phyloP scores from a whole-genome alignment of 768 basidiomycete species.

The Russula sp. region DNA sequence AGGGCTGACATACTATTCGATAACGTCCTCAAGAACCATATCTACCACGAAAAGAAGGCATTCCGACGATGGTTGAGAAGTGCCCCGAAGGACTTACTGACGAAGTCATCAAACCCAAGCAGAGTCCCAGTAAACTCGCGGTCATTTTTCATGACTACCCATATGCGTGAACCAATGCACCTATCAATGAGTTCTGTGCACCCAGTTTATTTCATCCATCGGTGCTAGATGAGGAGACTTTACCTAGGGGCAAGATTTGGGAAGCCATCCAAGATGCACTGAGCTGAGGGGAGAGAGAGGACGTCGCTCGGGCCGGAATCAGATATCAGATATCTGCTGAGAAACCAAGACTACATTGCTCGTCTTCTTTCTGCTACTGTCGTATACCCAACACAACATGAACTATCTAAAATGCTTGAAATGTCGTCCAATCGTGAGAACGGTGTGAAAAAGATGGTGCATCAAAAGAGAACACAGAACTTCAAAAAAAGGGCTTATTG shows the following conservation, averaged over 20 bases:
- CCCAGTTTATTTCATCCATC: not conserved
- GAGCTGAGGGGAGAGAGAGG: not conserved
- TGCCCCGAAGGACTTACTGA: conserved; percentile 66
- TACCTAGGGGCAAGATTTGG: conserved; percentile 90
- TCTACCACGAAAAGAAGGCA: conserved; percentile 36
- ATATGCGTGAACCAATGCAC: conserved; percentile 94
- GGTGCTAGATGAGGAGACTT: conserved; percentile 14
- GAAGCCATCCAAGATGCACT: conserved; percentile 58
- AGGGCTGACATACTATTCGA: conserved; percentile 69
- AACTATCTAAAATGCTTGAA: conserved; percentile 21
- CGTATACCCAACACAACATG: conserved; percentile 13
- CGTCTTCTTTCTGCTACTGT: conserved; percentile 7
- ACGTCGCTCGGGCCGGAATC: conserved; percentile 4
- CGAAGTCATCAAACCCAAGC: conserved; percentile 97
- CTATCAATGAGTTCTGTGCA: conserved; percentile 85
- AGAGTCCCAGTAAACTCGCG: conserved; percentile 94
- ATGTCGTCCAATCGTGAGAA: conserved; percentile 15
- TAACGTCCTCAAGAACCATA: conserved; percentile 95
- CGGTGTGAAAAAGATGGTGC: conserved; percentile 3
- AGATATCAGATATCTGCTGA: not conserved
- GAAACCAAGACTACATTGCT: conserved; percentile 14
- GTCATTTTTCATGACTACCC: conserved; percentile 98
- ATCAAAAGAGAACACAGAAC: conserved; percentile 3
- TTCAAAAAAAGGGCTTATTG: conserved; percentile 11
- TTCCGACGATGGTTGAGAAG: not conserved